Evolutionary conservation across 768 basidiomycete species (phyloP).

Genomic region (Jaapia argillacea): DNA sequence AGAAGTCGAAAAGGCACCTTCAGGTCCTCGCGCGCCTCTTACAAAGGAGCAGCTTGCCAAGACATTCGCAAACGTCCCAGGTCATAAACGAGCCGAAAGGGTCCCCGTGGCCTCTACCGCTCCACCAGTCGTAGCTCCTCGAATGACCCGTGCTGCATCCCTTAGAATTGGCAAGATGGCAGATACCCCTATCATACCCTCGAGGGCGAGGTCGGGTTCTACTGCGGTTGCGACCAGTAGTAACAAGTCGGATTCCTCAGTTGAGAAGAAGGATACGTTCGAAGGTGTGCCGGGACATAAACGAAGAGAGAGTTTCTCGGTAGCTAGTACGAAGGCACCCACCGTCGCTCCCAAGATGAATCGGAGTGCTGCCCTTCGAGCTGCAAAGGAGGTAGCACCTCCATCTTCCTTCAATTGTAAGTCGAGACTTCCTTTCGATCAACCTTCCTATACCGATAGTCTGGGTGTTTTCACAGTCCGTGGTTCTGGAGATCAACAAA

Average conservation of each 20-base stretch:
- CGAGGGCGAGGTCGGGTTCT: constrained; percentile 3
- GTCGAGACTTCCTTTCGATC: constrained; percentile 18
- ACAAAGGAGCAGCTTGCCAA: constrained; percentile 51
- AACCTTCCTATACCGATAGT: constrained; percentile 2
- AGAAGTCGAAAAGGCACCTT: constrained; percentile 27
- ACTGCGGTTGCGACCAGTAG: constrained; percentile 16
- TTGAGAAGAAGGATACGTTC: constrained; percentile 40
- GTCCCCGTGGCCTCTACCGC: constrained; percentile 70
- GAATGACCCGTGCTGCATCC: constrained; percentile 69
- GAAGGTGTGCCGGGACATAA: constrained; percentile 84
- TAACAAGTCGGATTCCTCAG: constrained; percentile 15
- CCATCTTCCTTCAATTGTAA: constrained; percentile 65
- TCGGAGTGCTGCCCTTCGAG: constrained; percentile 30
- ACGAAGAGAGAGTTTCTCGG: constrained; percentile 62
- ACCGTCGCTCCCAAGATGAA: constrained; percentile 34
- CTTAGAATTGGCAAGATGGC: constrained; percentile 50
- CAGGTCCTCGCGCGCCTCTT: constrained; percentile 38
- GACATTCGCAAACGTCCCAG: constrained; percentile 72
- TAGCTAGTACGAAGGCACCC: constrained; percentile 41
- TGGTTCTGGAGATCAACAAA: constrained; percentile 2
- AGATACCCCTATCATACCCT: constrained; percentile 24
- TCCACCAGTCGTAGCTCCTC: constrained; percentile 59
- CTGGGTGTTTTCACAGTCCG: constrained; percentile 30
- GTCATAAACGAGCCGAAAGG: constrained; percentile 63
- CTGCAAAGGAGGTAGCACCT: constrained; percentile 30